A percentile compares a stretch with the other conserved stretches of the same genome.
Evolutionary conservation across 2,329 filamentous ascomycete species (phyloP).

Genomic region (Curvularia spicifera): DNA sequence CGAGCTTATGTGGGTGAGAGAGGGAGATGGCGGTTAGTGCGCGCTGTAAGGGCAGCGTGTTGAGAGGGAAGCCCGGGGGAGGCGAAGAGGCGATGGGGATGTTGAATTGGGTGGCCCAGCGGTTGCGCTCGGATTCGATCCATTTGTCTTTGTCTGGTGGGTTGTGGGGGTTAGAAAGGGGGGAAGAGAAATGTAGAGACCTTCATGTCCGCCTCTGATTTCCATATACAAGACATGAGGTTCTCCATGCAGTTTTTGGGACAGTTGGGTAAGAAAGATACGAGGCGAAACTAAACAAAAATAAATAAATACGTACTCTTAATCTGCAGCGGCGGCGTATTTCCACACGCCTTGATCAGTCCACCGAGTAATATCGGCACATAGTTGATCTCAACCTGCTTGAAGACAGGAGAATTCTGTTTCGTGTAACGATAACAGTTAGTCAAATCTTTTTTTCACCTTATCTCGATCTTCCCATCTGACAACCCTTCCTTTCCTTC

Average conservation of each 20-base stretch:
- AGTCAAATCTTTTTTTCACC: background rate
- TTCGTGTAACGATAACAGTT: background rate
- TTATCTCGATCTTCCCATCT: background rate
- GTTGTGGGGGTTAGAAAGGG: background rate
- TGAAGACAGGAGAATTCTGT: slow-evolving; percentile 63
- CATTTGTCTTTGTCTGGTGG: slow-evolving; percentile 63
- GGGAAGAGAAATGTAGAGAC: no score
- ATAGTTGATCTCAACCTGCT: slow-evolving; percentile 61
- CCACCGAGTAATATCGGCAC: slow-evolving; percentile 66
- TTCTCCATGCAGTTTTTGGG: no score
- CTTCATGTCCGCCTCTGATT: no score
- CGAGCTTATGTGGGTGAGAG: slow-evolving; percentile 52
- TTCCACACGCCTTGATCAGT: slow-evolving; percentile 63
- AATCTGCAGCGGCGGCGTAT: slow-evolving; percentile 61
- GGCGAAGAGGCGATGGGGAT: slow-evolving; percentile 57
- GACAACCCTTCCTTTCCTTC: no score
- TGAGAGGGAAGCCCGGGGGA: slow-evolving; percentile 61
- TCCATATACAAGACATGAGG: no score
- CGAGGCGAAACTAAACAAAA: no score
- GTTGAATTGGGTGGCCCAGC: slow-evolving; percentile 61
- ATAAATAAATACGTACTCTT: slow-evolving; percentile 54
- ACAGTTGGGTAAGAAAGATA: no score
- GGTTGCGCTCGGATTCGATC: slow-evolving; percentile 60
- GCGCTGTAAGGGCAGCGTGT: slow-evolving; percentile 60
- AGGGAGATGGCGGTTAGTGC: slow-evolving; percentile 58